Percentiles rank a stretch among this genome's conserved stretches.
Evolutionary conservation across 2,329 filamentous ascomycete genomes (phyloP).

Genomic region (Ophiostoma quercus): DNA sequence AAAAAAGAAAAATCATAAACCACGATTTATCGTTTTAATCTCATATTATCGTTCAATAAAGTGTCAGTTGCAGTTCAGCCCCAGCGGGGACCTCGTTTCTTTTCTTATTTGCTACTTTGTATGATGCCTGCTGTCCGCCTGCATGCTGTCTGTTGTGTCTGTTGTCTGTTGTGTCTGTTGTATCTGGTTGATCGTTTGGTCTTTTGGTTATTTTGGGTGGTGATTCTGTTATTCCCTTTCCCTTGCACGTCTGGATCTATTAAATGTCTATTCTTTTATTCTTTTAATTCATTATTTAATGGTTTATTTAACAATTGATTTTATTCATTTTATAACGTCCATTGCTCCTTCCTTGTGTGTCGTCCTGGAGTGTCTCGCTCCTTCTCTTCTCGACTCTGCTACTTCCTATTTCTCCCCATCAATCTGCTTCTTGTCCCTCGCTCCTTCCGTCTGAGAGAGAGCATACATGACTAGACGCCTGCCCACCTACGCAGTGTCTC

Average conservation of each 20-base stretch:
- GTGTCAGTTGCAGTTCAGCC: slow-evolving; percentile 22
- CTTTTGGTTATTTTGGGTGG: neutral
- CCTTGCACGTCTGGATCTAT: neutral
- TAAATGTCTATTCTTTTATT: neutral
- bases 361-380: neutral
- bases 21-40: slow-evolving; percentile 17
- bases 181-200: neutral
- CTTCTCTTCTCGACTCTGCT: neutral
- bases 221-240: neutral
- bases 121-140: neutral
- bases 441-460: slow-evolving; percentile 15
- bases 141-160: slow-evolving; percentile 6
- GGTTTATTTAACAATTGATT: neutral
- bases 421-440: slow-evolving; percentile 7
- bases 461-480: slow-evolving; percentile 24
- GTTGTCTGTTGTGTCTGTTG: neutral
- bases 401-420: neutral
- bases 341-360: neutral
- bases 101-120: slow-evolving; percentile 3
- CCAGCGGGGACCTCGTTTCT: slow-evolving; percentile 20
- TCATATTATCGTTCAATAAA: slow-evolving; percentile 11
- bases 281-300: neutral
- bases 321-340: neutral
- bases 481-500: slow-evolving; percentile 19
- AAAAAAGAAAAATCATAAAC: neutral